Conservation (phyloP, 192 early-diverging fungal species). For the Backusella psychrophila region DNA sequence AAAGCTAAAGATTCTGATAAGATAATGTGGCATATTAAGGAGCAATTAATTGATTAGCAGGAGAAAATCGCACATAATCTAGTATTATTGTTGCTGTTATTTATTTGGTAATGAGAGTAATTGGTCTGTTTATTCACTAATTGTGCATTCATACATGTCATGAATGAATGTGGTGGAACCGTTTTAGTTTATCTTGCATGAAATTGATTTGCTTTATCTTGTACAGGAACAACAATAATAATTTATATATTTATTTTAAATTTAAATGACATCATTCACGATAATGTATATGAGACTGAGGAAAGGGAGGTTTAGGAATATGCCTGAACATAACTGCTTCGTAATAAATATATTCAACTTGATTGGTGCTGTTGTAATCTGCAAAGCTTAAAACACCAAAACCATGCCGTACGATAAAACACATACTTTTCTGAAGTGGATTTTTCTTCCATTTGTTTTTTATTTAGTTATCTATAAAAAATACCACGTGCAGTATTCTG, state of each 20-base stretch:
- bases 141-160: no score
- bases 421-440: neutral
- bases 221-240: neutral
- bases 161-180: no score
- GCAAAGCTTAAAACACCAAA: neutral
- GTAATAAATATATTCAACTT: neutral
- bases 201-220: neutral
- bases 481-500: neutral
- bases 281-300: neutral
- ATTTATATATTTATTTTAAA: neutral
- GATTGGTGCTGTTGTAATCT: neutral
- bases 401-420: neutral
- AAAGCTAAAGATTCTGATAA: neutral
- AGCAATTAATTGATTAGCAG: no score
- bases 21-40: neutral
- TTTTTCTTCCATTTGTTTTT: neutral
- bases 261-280: neutral
- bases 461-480: neutral
- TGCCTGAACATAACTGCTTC: neutral
- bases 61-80: no score
- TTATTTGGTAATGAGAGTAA: no score
- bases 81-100: no score
- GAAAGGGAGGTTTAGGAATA: neutral
- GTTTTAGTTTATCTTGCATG: neutral
- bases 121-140: no score